Conservation (phyloP, 148 eudicot genomes). For the Polygonum maritimum region DNA sequence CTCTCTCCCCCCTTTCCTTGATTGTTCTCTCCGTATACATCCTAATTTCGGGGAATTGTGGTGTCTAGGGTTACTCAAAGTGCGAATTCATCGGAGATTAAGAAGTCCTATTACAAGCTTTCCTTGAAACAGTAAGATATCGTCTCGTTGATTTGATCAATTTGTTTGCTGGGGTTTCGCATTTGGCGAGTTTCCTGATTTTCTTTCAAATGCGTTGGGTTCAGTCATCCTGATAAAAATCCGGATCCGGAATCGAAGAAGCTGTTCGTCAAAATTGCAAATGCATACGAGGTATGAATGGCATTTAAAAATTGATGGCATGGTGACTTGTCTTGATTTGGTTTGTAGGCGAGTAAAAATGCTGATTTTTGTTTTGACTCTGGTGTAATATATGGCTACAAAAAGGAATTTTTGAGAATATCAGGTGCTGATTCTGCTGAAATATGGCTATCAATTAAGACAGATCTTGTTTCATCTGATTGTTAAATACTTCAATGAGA, state of each 20-base stretch:
- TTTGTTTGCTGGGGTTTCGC: neutral
- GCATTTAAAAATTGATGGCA: neutral
- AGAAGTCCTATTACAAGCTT: conserved; percentile 84
- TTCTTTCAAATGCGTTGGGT: conserved; percentile 1
- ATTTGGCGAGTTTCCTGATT: neutral
- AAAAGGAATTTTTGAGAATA: neutral
- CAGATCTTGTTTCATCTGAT: neutral
- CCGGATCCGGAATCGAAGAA: conserved; percentile 88
- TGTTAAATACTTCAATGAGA: neutral
- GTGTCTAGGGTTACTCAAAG: conserved; percentile 61
- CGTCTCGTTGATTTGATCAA: conserved; percentile 5
- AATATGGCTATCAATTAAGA: neutral
- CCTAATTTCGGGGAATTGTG: neutral
- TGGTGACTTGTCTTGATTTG: neutral
- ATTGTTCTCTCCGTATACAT: conserved; percentile 3
- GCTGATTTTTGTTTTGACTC: neutral
- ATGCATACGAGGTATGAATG: conserved; percentile 69
- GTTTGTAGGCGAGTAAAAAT: neutral
- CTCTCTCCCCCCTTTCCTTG: neutral
- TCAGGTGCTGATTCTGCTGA: neutral
- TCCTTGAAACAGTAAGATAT: conserved; percentile 60
- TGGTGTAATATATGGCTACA: neutral
- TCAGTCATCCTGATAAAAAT: conserved; percentile 83
- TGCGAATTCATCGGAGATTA: conserved; percentile 82
- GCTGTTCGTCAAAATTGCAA: conserved; percentile 71